These are phyloP conservation scores for Chaetomium strumarium DNA, from an alignment of 2,329 filamentous ascomycete genomes.

Conservation along the genomic window DNA sequence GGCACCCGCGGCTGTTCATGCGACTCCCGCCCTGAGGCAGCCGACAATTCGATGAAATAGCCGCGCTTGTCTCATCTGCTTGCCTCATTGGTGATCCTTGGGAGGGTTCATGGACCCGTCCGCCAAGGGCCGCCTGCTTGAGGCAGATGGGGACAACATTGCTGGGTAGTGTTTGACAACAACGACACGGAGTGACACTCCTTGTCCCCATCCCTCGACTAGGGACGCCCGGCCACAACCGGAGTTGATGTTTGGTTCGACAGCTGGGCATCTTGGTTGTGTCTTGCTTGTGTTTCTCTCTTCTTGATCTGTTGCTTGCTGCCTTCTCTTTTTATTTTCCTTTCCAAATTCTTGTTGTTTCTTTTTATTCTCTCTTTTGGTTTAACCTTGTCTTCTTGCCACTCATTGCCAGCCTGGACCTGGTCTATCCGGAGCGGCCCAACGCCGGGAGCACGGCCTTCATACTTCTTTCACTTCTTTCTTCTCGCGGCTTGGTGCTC, in stretches of 20 bases:
- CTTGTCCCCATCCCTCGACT: not conserved
- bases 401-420: not conserved
- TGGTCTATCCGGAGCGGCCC: not conserved
- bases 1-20: not conserved
- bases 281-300: conserved; percentile 2
- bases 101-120: not conserved
- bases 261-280: not conserved
- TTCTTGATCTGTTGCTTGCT: conserved; percentile 6
- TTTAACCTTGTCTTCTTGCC: not conserved
- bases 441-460: conserved; percentile 13
- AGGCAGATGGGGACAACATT: not conserved
- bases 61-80: conserved; percentile 2
- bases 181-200: not conserved
- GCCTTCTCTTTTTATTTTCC: conserved; percentile 1
- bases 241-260: conserved; percentile 5
- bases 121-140: not conserved
- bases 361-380: not conserved
- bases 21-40: not conserved
- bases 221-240: not conserved
- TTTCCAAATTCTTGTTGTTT: not conserved
- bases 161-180: not conserved
- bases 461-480: not conserved
- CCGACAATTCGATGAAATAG: not conserved
- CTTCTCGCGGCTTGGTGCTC: not conserved
- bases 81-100: not conserved